Base-by-base conservation (phyloP, 2,329 filamentous ascomycete species). In the Aspergillus sp. region DNA sequence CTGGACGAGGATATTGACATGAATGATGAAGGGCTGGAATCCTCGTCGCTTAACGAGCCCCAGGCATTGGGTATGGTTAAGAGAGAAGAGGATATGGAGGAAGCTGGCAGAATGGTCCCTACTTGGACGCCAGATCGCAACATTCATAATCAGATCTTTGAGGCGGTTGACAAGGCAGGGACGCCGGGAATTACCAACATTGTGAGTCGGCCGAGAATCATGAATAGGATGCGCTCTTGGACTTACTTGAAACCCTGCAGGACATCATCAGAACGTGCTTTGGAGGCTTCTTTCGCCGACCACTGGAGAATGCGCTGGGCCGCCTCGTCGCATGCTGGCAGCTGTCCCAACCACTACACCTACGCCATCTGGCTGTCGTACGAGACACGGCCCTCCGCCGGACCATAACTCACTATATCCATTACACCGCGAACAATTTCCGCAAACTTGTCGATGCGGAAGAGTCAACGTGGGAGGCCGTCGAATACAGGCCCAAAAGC, bases 321-420 rank as follows among this genome's bases (percentile, higher is more conserved):
- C 80, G 84, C 26, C 65, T 88, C 42, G 82, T 82, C 2, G 81
- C 85, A 57, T 75, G 79, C 56, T 87, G 85, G 81, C 80, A 85
- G 56, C 66, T 81, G 16, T 83, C 82, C n/a, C 86, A 88, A 64
- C 85, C 85, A 24, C 71, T 75, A 3, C 80, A 86, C 68, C 75
- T 87, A 22, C 80, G 82, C 18, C 84, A 87, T 66, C 71, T 86
- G 16, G 78, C 82, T 11, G 75, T 88, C 31, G 78, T 87, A 36
- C 76, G 84, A 61, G 84, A 87, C 56, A 82, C 80, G 6, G 75
- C 77, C 2, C 75, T 83, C 14, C 76, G 76, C 14, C 73, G 77
- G 12, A 82, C 81, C 18, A 71, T 75, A 31, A 74, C 77, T 12
- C 80, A 83, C 60, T 87, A 84, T 69, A 69, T 83, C 9, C 85